Conservation (phyloP, 2,329 filamentous ascomycete genomes). For the Hypoxylon sp. region DNA sequence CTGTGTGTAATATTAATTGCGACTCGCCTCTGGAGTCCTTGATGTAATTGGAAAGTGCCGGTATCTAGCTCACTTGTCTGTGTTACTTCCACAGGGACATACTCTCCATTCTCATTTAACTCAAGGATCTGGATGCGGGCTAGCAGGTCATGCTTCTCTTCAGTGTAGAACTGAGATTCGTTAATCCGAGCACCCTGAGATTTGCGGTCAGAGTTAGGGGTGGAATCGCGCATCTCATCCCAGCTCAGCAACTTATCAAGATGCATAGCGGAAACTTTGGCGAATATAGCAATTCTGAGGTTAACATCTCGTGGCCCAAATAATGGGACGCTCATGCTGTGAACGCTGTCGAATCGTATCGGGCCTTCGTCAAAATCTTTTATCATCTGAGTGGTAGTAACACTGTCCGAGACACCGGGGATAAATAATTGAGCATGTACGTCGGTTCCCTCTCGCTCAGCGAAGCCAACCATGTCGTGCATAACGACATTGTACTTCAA, state of each 20-base stretch:
- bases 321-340: slow-evolving; percentile 95
- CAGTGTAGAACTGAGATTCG: slow-evolving; percentile 92
- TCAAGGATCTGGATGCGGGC: slow-evolving; percentile 90
- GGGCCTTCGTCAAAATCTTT: slow-evolving; percentile 93
- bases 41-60: slow-evolving; percentile 95
- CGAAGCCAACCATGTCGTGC: slow-evolving; percentile 95
- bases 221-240: slow-evolving; percentile 95
- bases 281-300: slow-evolving; percentile 90
- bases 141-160: slow-evolving; percentile 95
- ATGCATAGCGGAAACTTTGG: slow-evolving; percentile 92
- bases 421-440: slow-evolving; percentile 98
- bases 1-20: slow-evolving; percentile 91
- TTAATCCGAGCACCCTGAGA: slow-evolving; percentile 78
- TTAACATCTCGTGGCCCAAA: slow-evolving; percentile 81
- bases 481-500: slow-evolving; percentile 99
- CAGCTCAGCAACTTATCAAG: slow-evolving; percentile 97
- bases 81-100: slow-evolving; percentile 91
- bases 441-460: slow-evolving; percentile 94
- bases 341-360: slow-evolving; percentile 95
- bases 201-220: slow-evolving; percentile 70
- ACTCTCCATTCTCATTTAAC: slow-evolving; percentile 90
- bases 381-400: slow-evolving; percentile 96
- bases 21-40: slow-evolving; percentile 91
- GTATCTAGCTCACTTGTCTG: slow-evolving; percentile 86
- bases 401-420: slow-evolving; percentile 89